These are phyloP conservation scores for Chrysanthemum seticuspe DNA, from an alignment of 129 eudicot genomes.

Conservation along the genomic window DNA sequence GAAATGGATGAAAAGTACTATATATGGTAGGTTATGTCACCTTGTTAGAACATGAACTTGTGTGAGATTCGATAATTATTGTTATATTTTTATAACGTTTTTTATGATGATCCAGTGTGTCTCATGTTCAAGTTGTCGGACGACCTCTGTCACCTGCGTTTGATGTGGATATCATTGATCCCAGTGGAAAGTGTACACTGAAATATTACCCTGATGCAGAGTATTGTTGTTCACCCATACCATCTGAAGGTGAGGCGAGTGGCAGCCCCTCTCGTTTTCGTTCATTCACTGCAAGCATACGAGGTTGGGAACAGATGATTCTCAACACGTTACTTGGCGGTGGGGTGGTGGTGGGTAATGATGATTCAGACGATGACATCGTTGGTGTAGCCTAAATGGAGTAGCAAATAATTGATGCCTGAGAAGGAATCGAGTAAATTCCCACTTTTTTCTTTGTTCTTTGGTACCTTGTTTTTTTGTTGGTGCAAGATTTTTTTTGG, in stretches of 20 bases:
- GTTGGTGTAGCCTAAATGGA: slow-evolving; percentile 12
- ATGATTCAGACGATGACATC: slow-evolving; percentile 47
- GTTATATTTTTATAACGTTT: not conserved
- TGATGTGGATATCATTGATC: slow-evolving; percentile 54
- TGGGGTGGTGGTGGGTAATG: slow-evolving; percentile 30
- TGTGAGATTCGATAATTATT: not conserved
- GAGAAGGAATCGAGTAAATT: slow-evolving; percentile 11
- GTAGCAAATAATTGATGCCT: slow-evolving; percentile 16
- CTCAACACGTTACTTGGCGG: slow-evolving; percentile 50
- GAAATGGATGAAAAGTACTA: slow-evolving; percentile 69
- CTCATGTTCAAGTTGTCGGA: slow-evolving; percentile 72
- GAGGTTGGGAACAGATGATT: slow-evolving; percentile 76
- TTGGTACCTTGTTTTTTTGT: slow-evolving; percentile 2
- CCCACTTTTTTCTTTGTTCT: not conserved
- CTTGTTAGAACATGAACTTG: not conserved
- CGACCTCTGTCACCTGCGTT: slow-evolving; percentile 61
- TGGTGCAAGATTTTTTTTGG: slow-evolving; percentile 2
- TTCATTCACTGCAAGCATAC: slow-evolving; percentile 50
- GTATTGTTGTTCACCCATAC: slow-evolving; percentile 26
- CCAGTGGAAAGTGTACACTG: slow-evolving; percentile 46
- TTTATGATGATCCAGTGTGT: slow-evolving; percentile 39
- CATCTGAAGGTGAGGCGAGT: slow-evolving; percentile 42
- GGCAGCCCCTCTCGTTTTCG: slow-evolving; percentile 41
- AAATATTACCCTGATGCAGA: slow-evolving; percentile 40
- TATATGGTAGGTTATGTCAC: slow-evolving; percentile 47